phyloP scores from a whole-genome alignment of 2,329 filamentous ascomycete genomes.

The Thelonectria olida region DNA sequence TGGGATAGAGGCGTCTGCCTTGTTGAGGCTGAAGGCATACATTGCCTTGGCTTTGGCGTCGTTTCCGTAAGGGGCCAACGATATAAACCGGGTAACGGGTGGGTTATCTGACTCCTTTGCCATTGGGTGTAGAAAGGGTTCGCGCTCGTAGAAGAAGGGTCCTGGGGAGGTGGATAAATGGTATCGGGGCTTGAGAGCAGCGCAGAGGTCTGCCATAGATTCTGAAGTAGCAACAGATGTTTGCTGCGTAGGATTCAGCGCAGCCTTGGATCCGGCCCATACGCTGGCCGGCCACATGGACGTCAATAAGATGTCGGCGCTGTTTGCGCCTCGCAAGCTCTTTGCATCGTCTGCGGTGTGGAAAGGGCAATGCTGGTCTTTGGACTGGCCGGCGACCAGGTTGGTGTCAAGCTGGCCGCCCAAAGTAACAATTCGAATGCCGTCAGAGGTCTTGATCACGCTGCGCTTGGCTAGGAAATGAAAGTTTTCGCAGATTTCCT shows the following conservation, averaged over 20 bases:
- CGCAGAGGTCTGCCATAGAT: slow-evolving; percentile 80
- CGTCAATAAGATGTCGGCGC: slow-evolving; percentile 87
- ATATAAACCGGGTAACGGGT: slow-evolving; percentile 87
- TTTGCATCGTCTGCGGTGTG: slow-evolving; percentile 83
- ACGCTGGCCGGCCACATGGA: slow-evolving; percentile 84
- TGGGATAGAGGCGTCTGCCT: slow-evolving; percentile 71
- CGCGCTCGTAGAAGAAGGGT: slow-evolving; percentile 84
- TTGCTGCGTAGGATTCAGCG: slow-evolving; percentile 63
- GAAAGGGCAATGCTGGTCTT: slow-evolving; percentile 78
- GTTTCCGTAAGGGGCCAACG: slow-evolving; percentile 83
- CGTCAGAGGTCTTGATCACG: slow-evolving; percentile 88
- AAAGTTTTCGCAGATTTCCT: slow-evolving; percentile 87
- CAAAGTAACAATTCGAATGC: slow-evolving; percentile 85
- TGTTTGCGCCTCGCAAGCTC: slow-evolving; percentile 77
- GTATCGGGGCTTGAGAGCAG: slow-evolving; percentile 86
- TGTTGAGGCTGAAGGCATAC: slow-evolving; percentile 80
- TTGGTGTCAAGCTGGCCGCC: slow-evolving; percentile 76
- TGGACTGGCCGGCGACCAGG: slow-evolving; percentile 69
- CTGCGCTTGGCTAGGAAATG: slow-evolving; percentile 89
- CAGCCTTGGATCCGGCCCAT: slow-evolving; percentile 72
- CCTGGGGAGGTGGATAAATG: slow-evolving; percentile 78
- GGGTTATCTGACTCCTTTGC: slow-evolving; percentile 58
- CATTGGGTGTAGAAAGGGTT: slow-evolving; percentile 83
- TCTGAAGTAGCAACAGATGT: slow-evolving; percentile 64
- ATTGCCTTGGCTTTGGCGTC: slow-evolving; percentile 79